Evolutionary conservation across 345 rosid genomes (phyloP).

Genomic region (Erucastrum elatum): DNA sequence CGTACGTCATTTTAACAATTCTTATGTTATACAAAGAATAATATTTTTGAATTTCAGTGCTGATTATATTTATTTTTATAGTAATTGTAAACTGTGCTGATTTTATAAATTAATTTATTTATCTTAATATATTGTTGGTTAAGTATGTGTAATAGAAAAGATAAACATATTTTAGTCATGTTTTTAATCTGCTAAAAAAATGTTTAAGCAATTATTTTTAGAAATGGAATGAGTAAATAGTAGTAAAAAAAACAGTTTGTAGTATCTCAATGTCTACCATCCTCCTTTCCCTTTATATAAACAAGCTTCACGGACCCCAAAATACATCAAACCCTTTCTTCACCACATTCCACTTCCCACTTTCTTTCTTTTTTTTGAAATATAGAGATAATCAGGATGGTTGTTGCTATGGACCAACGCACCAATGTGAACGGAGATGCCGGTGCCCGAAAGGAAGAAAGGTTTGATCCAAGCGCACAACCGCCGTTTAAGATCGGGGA

Average conservation of each 20-base stretch:
- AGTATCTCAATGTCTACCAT: background rate
- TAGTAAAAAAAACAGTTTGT: background rate
- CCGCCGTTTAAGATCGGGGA: slow-evolving; percentile 71
- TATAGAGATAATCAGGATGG: slow-evolving; percentile 27
- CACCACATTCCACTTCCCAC: slow-evolving; percentile 30
- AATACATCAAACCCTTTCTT: slow-evolving; percentile 35
- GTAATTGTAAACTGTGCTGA: no score
- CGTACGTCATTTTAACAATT: no score
- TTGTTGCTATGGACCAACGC: slow-evolving; percentile 34
- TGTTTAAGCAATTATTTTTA: no score
- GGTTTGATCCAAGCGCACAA: slow-evolving; percentile 60
- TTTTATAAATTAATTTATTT: no score
- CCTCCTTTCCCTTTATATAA: slow-evolving; percentile 32
- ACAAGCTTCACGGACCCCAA: slow-evolving; percentile 22
- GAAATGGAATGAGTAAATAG: no score
- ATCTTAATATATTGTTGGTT: no score
- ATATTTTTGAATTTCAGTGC: no score
- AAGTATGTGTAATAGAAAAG: no score
- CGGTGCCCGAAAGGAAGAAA: slow-evolving; percentile 12
- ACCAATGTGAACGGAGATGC: slow-evolving; percentile 21
- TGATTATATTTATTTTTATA: no score
- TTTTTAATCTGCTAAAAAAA: no score
- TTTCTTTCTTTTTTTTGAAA: background rate
- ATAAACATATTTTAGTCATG: no score
- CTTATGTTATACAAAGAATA: no score